Percentiles rank a stretch among this genome's conserved stretches.
Evolutionary conservation across 345 rosid species (phyloP).

Genomic region (Hibiscus syriacus): DNA sequence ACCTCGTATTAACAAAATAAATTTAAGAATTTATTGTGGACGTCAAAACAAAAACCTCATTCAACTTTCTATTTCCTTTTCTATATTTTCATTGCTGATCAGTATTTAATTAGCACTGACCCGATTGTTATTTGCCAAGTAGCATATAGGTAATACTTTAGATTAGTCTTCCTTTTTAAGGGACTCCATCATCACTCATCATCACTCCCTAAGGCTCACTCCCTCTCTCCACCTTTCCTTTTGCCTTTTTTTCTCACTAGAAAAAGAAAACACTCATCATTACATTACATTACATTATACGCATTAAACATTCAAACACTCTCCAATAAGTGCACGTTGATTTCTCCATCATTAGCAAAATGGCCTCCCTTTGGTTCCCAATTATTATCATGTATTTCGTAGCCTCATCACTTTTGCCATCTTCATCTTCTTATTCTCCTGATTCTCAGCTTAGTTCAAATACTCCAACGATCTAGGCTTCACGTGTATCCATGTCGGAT

Average conservation of each 20-base stretch:
- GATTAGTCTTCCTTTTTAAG: slow-evolving; percentile 16
- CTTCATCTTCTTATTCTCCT: slow-evolving; percentile 14
- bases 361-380: slow-evolving; percentile 44
- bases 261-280: background rate
- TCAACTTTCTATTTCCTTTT: slow-evolving; percentile 5
- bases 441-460: too few species aligned
- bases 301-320: slow-evolving; percentile 7
- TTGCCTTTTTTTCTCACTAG: background rate
- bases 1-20: too few species aligned
- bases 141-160: slow-evolving; percentile 14
- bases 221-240: background rate
- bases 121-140: slow-evolving; percentile 22
- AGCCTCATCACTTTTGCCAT: slow-evolving; percentile 27
- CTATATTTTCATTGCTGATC: slow-evolving; percentile 24
- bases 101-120: slow-evolving; percentile 20
- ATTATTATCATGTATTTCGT: slow-evolving; percentile 25
- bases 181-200: slow-evolving; percentile 21
- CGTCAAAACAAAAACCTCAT: background rate
- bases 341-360: slow-evolving; percentile 47
- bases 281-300: background rate
- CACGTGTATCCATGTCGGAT: too few species aligned
- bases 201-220: slow-evolving; percentile 16
- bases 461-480: too few species aligned
- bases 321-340: slow-evolving; percentile 21
- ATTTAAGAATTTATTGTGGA: too few species aligned